phyloP scores from a whole-genome alignment of 441 rosid genomes.

The Hura crepitans region DNA sequence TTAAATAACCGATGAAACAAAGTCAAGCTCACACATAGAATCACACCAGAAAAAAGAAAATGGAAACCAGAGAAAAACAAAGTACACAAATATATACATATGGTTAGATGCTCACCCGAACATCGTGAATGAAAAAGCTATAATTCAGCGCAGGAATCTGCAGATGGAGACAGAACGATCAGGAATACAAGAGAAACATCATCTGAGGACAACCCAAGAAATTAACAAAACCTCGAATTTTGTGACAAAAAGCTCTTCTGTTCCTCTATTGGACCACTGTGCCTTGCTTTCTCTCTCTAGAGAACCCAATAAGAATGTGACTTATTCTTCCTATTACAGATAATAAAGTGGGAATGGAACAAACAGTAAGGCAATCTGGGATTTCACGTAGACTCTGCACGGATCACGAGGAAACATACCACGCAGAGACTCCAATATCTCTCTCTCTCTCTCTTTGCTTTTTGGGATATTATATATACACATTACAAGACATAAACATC shows the following conservation, averaged over 20 bases:
- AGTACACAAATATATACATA: not conserved
- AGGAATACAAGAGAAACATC: conserved; percentile 19
- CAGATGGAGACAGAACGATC: conserved; percentile 21
- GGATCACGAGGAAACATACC: conserved; percentile 53
- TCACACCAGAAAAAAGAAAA: not conserved
- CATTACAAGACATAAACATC: too few relatives aligned
- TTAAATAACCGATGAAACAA: conserved; percentile 7
- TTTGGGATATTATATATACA: not conserved
- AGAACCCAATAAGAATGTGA: conserved; percentile 30
- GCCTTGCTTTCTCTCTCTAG: not conserved
- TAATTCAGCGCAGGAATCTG: conserved; percentile 17
- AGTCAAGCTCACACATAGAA: conserved; percentile 20
- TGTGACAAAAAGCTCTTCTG: conserved; percentile 10
- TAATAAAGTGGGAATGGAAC: not conserved
- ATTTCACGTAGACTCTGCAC: conserved; percentile 43
- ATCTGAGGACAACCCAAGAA: conserved; percentile 8
- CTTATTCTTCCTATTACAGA: not conserved
- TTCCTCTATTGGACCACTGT: not conserved
- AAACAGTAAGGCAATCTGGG: conserved; percentile 35
- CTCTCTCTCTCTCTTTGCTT: conserved; percentile 19
- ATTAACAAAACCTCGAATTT: conserved; percentile 1
- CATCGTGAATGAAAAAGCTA: conserved; percentile 12
- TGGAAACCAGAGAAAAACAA: not conserved
- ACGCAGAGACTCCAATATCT: conserved; percentile 10
- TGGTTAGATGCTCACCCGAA: conserved; percentile 22